Percentiles rank a stretch among this genome's conserved stretches.
Conservation (phyloP, 176 grass and related monocot species). For the Aegilops longissima region DNA sequence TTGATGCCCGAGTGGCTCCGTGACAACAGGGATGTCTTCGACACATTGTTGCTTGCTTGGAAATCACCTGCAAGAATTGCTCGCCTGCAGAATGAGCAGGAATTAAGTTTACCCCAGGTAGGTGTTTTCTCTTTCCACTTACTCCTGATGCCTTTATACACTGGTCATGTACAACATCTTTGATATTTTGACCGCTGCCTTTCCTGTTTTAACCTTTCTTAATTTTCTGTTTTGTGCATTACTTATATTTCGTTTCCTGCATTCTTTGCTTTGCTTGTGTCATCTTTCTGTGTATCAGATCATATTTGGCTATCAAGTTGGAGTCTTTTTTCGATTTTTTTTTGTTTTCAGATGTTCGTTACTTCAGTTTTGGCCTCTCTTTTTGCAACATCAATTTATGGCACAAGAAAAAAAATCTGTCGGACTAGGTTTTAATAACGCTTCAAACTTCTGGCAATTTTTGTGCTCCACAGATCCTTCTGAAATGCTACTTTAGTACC, state of each 20-base stretch:
- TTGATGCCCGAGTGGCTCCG: slow-evolving; percentile 95
- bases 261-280: slow-evolving; percentile 3
- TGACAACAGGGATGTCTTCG: slow-evolving; percentile 83
- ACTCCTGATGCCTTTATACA: slow-evolving; percentile 9
- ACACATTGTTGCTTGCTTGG: slow-evolving; percentile 86
- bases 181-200: background rate
- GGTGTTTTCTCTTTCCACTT: slow-evolving; percentile 11
- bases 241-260: background rate
- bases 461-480: background rate
- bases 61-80: slow-evolving; percentile 90
- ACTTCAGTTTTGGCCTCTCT: background rate
- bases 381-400: background rate
- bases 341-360: background rate
- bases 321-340: background rate
- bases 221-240: background rate
- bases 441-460: background rate
- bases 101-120: slow-evolving; percentile 89
- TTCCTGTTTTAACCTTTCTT: background rate
- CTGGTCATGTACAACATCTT: background rate
- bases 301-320: background rate
- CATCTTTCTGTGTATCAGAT: background rate
- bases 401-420: background rate
- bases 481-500: slow-evolving; percentile 6
- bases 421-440: background rate
- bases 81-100: slow-evolving; percentile 89